Percentiles rank a stretch among this genome's conserved stretches.
These are phyloP conservation scores for Leucosporidium yakuticum DNA, from an alignment of 768 basidiomycete species.

Conservation along the genomic window DNA sequence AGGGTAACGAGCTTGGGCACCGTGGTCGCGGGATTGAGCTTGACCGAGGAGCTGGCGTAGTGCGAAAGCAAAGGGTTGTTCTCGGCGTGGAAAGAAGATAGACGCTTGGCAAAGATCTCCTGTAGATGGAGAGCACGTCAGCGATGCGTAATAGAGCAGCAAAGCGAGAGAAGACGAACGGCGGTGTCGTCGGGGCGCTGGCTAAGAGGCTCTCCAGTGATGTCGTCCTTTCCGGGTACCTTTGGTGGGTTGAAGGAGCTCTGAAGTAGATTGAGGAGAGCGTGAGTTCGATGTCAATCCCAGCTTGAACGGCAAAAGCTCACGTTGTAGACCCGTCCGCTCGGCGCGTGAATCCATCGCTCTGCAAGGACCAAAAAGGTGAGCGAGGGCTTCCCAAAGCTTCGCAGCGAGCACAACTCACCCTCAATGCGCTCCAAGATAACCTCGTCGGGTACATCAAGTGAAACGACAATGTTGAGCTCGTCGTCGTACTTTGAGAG, in stretches of 20 bases:
- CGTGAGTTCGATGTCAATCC: no score
- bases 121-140: slow-evolving; percentile 41
- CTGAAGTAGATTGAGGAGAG: neutral
- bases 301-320: neutral
- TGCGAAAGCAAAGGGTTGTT: slow-evolving; percentile 76
- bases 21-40: slow-evolving; percentile 40
- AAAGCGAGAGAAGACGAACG: slow-evolving; percentile 48
- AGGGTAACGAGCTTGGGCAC: slow-evolving; percentile 54
- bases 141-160: neutral
- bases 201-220: slow-evolving; percentile 79
- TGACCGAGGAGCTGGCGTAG: slow-evolving; percentile 49
- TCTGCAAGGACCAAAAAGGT: slow-evolving; percentile 45
- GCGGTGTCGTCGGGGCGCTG: slow-evolving; percentile 85
- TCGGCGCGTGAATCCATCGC: slow-evolving; percentile 80
- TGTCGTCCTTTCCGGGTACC: slow-evolving; percentile 71
- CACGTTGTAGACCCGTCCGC: slow-evolving; percentile 83
- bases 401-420: slow-evolving; percentile 13
- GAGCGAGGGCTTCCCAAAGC: neutral
- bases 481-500: slow-evolving; percentile 48
- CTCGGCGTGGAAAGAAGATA: slow-evolving; percentile 67
- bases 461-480: slow-evolving; percentile 78
- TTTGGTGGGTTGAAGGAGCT: slow-evolving; percentile 73
- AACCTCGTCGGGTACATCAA: slow-evolving; percentile 80
- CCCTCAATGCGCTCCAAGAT: slow-evolving; percentile 74
- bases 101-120: slow-evolving; percentile 72